These are phyloP conservation scores for Pichia californica DNA, from an alignment of 805 yeast species.

Conservation along the genomic window DNA sequence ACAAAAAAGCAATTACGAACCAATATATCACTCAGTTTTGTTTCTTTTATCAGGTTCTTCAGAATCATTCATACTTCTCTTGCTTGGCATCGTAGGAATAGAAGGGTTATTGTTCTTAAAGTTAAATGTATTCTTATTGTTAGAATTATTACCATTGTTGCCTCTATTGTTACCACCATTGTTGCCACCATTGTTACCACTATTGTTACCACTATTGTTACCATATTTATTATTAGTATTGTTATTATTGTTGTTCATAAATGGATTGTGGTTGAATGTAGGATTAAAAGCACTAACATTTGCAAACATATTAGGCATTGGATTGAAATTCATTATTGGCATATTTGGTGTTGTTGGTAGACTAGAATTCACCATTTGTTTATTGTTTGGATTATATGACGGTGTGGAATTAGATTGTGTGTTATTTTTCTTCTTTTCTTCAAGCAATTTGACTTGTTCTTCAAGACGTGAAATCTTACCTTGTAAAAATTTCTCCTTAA, in stretches of 20 bases:
- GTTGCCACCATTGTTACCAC: neutral
- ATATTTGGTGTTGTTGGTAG: constrained; percentile 6
- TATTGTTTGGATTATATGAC: too few relatives aligned
- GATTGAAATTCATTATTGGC: constrained; percentile 3
- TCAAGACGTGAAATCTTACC: constrained; percentile 47
- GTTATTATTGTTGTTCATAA: neutral
- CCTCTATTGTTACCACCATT: neutral
- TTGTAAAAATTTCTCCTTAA: constrained; percentile 50
- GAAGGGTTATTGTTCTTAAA: too few relatives aligned
- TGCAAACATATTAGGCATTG: neutral
- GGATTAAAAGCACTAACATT: neutral
- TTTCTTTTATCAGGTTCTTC: neutral
- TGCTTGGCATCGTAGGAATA: too few relatives aligned
- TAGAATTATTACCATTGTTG: neutral
- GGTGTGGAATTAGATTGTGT: too few relatives aligned
- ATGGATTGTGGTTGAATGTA: neutral
- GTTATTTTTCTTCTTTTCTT: constrained; percentile 6
- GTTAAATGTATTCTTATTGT: neutral
- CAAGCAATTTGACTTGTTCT: constrained; percentile 28
- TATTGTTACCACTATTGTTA: neutral
- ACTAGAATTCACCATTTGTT: too few relatives aligned
- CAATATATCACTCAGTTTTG: neutral
- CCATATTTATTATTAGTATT: neutral
- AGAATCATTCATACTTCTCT: too few relatives aligned
- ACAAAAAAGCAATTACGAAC: neutral